Evolutionary conservation across 805 yeast species (phyloP), one percentile per base, ranked within the genome.

Genomic region (Candida montana): DNA sequence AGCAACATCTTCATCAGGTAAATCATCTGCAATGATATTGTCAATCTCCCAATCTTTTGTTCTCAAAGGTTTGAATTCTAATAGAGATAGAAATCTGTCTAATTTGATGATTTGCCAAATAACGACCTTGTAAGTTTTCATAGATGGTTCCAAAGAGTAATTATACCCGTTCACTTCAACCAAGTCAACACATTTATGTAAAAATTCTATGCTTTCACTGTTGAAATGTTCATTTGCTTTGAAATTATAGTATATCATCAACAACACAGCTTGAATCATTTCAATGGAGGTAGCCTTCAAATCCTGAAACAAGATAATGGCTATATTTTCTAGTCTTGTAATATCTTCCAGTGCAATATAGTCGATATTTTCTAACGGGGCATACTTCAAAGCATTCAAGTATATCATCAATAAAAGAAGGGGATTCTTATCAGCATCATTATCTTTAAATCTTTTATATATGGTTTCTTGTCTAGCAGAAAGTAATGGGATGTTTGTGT

Each of bases 201-300:
- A 35, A 27, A 51, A 50, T 34, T 50, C 49, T 55, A 57, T 57
- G 15, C 45, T 41, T 15, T 48, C 49, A 15, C 43, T 21, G 15
- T 45, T 46, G 13, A 41, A 36, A 4, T 42, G 9, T 8, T 6
- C 20, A n/a, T 37, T 42, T 7, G 37, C 34, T 20, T 33, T 37
- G 39, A 47, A 46, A 3, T 47, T 30, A 40, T 61, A 59, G 32
- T 59, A 54, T 28, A 58, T 33, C 20, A 69, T 45, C 21, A 69
- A 48, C 21, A 69, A 46, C 5, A 69, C 62, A 0, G 68, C 69
- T 48, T 69, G 74, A 16, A 68, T 55, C 34, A 30, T 30, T 12
- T 41, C 39, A 28, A 41, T 16, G 8, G 41, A 33, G 8, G 17
- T 24, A 12, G 21, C 39, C 24, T 35, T 28, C 19, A 37, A 20